Base-by-base conservation (phyloP, 2,329 filamentous ascomycete species). In the Chrysoporthe austroafricana region DNA sequence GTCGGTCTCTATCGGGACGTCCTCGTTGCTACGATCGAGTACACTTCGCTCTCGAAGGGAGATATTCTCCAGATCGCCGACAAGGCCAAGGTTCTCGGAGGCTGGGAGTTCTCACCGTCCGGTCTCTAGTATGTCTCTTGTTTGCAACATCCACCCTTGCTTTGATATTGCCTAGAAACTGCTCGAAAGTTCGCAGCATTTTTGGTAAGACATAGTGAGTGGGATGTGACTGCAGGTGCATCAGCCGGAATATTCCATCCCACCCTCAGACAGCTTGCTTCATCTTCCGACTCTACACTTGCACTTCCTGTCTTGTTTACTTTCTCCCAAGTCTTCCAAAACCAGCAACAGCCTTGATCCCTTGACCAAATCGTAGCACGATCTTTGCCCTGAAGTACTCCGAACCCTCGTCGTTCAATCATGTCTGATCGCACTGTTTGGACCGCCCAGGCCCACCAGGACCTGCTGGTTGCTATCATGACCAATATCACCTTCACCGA, bases 1-100 rank as follows among this genome's bases (percentile, higher is more conserved):
- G 69, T 77, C 5, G 74, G 76, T 9, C 77, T 79, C 21, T 82
- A 85, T 58, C 74, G 81, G 67, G 81, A 82, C 52, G 79, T 85
- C 54, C 76, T 86, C 46, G 66, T 80, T 7, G 78, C 77, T 39
- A 67, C 85, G 34, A 73, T 81, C n/a, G 75, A 78, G 36, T 73
- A 78, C 7, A 70, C 80, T 64, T 78, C 76, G 48, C 76, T 80
- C 2, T 73, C 70, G 62, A 68, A 69, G 1, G 62, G 48, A 0
- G 69, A 79, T 39, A 67, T 76, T 7, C 66, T 66, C 6, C 66
- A 68, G 0, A 71, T 79, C 57, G 70, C 71, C 9, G 34, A 39
- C 2, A 74, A 73, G 36, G 77, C 61, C 48, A 67, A 58, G 52
- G 57, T 43, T 8, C 50, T 52, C 11, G 57, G 67, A 21, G 64